A percentile compares a stretch with the other conserved stretches of the same genome.
phyloP scores from a whole-genome alignment of 495 filamentous ascomycete genomes.

The Hypoxylon fuscum region DNA sequence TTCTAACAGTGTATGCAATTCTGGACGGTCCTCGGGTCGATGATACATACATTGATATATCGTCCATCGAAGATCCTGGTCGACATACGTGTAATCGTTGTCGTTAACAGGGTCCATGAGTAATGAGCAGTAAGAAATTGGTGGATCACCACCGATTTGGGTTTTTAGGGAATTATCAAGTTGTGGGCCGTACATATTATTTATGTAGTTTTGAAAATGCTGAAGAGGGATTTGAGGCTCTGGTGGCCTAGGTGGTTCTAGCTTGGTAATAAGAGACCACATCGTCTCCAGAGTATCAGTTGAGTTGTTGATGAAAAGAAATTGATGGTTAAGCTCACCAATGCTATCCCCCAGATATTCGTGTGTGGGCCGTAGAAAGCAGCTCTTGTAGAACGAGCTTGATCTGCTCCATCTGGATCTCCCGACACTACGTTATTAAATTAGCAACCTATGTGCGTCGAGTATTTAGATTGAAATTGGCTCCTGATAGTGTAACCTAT shows the following conservation, averaged over 20 bases:
- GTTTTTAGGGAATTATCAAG: neutral
- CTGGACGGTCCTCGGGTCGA: conserved; percentile 29
- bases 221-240: conserved; percentile 21
- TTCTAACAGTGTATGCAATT: conserved; percentile 3
- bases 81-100: conserved; percentile 20
- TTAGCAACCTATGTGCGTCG: neutral
- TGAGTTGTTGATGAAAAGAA: neutral
- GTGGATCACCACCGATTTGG: neutral
- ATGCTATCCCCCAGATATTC: conserved; percentile 36
- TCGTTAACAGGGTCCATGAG: conserved; percentile 6
- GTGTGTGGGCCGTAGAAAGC: conserved; percentile 31
- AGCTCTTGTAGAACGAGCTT: conserved; percentile 7
- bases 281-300: conserved; percentile 30
- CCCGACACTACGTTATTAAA: neutral
- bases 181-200: neutral
- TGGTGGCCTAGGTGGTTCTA: conserved; percentile 2
- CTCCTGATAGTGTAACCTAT: too few relatives aligned
- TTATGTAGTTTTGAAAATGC: neutral
- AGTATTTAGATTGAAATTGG: neutral
- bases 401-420: neutral
- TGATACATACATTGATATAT: conserved; percentile 40
- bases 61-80: conserved; percentile 17
- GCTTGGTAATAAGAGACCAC: conserved; percentile 33
- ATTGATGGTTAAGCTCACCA: conserved; percentile 18
- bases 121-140: conserved; percentile 29